A percentile compares a stretch with the other conserved stretches of the same genome.
Conservation (phyloP, 2,329 filamentous ascomycete species). For the Talaromyces marneffei region DNA sequence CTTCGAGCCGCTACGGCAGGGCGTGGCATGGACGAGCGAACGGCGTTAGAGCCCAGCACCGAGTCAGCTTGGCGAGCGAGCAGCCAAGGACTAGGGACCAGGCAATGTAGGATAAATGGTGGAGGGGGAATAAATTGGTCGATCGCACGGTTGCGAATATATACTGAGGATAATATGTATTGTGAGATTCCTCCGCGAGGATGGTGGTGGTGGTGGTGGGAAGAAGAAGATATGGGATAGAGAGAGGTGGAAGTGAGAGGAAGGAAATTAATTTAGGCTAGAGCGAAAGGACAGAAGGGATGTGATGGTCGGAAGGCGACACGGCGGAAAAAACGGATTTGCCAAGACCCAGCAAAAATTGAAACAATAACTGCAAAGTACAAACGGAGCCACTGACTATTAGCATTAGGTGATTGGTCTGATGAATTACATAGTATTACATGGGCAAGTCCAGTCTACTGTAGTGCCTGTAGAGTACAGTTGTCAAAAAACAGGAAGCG, state of each 20-base stretch:
- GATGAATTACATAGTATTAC: not conserved
- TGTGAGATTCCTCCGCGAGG: slow-evolving; percentile 12
- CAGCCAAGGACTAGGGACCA: slow-evolving; percentile 43
- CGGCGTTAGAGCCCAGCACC: slow-evolving; percentile 36
- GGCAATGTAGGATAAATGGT: slow-evolving; percentile 19
- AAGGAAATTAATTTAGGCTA: slow-evolving; percentile 10
- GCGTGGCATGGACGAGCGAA: slow-evolving; percentile 46
- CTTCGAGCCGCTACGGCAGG: slow-evolving; percentile 45
- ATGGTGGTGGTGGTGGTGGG: slow-evolving; percentile 16
- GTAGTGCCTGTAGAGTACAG: not conserved
- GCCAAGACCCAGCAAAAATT: slow-evolving; percentile 10
- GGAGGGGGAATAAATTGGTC: not conserved
- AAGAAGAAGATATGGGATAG: slow-evolving; percentile 5
- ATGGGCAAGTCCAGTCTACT: not conserved
- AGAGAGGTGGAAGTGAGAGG: slow-evolving; percentile 4
- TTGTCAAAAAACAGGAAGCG: not conserved
- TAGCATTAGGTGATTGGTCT: no score
- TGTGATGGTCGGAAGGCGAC: slow-evolving; percentile 20
- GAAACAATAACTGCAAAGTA: no score
- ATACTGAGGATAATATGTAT: slow-evolving; percentile 10
- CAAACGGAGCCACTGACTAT: no score
- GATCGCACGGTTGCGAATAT: not conserved
- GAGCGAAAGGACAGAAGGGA: not conserved
- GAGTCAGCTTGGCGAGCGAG: slow-evolving; percentile 45
- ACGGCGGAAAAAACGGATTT: slow-evolving; percentile 13